Base-by-base conservation (phyloP, 306 rosid species). In the Cucurbita moschata region DNA sequence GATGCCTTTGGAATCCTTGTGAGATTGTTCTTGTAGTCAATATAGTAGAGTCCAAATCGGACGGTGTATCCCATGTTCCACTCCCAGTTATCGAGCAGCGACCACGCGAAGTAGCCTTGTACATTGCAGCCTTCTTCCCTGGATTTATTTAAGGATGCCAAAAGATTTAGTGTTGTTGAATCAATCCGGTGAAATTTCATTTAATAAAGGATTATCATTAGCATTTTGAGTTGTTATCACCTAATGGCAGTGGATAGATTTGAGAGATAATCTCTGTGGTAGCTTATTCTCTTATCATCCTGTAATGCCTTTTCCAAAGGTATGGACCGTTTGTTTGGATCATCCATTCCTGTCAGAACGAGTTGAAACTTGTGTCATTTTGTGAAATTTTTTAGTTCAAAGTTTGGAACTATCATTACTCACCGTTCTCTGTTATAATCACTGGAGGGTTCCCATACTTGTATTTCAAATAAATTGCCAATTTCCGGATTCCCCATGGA, bases 81-180 rank as follows among this genome's bases (percentile, higher is more conserved):
- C 74, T 93, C 94, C 98, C 98, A 93, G 75, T 90, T 93, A 78
- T 93, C 98, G 40, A 93, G 96, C 81, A 93, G 81, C 35, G 98
- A 90, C 98, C 98, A 93, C 69, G 86, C 96, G 65, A 87, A 93
- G 82, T 93, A 93, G 62, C 98, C 98, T 1, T 79, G 81, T 4
- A 93, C 87, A 60, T 93, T 84, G 66, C 97, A 90, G 62, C 79
- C 79, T 57, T 90, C 96, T 83, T 88, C 65, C 89, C 98, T 90
- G 88, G 12, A 77, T 79, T 67, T 51, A 67, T 42, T 16, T 30
- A n/a, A 35, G 26, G 43, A 7, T 40, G 7, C 7, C 7, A 40
- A 40, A 40, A 40, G 43, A 40, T 4, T 40, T 40, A 40, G 43
- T 40, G 7, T 40, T 30, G 26, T 38, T 39, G 69, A 63, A 63